These are phyloP conservation scores for Picea abies DNA, from an alignment of 83 land plant species.

Conservation along the genomic window DNA sequence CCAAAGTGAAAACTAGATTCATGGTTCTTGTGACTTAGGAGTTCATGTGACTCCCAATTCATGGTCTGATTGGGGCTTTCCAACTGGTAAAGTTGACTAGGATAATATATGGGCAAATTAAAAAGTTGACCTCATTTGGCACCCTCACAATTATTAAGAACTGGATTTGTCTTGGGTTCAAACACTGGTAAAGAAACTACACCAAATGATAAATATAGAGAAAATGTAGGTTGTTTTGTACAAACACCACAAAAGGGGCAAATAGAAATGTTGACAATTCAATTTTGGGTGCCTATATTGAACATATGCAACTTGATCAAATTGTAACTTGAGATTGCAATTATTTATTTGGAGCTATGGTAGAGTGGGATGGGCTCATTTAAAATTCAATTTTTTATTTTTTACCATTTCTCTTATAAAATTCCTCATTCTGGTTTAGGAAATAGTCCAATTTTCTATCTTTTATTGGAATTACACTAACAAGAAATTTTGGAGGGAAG, in stretches of 20 bases:
- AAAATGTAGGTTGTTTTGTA: constrained; percentile 1
- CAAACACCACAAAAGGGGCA: constrained; percentile 11
- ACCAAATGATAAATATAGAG: constrained; percentile 44
- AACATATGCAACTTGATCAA: too few relatives aligned
- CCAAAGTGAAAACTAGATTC: too few relatives aligned
- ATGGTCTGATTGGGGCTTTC: too few relatives aligned
- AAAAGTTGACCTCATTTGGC: constrained; percentile 55
- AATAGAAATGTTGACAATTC: constrained; percentile 43
- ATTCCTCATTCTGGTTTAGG: constrained; percentile 8
- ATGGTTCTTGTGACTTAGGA: too few relatives aligned
- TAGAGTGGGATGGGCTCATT: background rate
- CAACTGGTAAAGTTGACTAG: too few relatives aligned
- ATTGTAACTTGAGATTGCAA: too few relatives aligned
- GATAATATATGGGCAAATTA: constrained; percentile 29
- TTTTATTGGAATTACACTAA: background rate
- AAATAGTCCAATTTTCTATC: constrained; percentile 1
- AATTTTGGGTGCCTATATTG: constrained; percentile 51
- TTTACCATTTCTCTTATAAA: background rate
- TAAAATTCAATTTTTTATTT: too few relatives aligned
- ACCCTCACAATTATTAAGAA: too few relatives aligned
- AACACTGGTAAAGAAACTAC: too few relatives aligned
- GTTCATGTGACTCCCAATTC: too few relatives aligned
- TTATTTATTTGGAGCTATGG: too few relatives aligned
- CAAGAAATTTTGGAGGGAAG: background rate
- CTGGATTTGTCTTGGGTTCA: too few relatives aligned